phyloP scores from a whole-genome alignment of 164 flowering plant species.

The Stephania yunnanensis region DNA sequence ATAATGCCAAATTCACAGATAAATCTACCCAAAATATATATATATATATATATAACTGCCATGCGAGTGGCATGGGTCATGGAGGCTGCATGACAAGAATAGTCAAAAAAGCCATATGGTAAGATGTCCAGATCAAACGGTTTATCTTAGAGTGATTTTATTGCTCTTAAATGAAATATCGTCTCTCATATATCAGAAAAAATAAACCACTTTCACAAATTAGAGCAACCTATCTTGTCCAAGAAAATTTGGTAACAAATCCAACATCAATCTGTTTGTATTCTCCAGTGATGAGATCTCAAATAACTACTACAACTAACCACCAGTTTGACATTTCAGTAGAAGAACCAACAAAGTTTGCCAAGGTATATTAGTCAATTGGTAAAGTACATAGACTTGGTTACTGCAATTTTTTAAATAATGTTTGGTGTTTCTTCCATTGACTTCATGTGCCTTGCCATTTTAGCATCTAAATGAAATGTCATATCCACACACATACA shows the following conservation, averaged over 20 bases:
- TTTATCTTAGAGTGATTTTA: conserved; percentile 22
- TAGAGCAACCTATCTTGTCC: too few relatives aligned
- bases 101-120: neutral
- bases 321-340: neutral
- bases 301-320: neutral
- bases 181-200: neutral
- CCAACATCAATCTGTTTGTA: neutral
- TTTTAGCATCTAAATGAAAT: too few relatives aligned
- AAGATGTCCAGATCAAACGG: conserved; percentile 11
- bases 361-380: neutral
- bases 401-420: neutral
- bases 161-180: neutral
- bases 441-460: neutral
- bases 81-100: neutral
- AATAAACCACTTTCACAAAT: too few relatives aligned
- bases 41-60: too few relatives aligned
- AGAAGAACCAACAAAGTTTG: neutral
- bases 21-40: neutral
- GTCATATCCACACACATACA: too few relatives aligned
- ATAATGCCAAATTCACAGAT: neutral
- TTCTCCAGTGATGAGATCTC: neutral
- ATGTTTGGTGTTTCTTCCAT: neutral
- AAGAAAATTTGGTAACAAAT: neutral
- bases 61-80: neutral
- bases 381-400: neutral